phyloP scores from a whole-genome alignment of 139 green algal species.

The Chlamydomonas sp. region DNA sequence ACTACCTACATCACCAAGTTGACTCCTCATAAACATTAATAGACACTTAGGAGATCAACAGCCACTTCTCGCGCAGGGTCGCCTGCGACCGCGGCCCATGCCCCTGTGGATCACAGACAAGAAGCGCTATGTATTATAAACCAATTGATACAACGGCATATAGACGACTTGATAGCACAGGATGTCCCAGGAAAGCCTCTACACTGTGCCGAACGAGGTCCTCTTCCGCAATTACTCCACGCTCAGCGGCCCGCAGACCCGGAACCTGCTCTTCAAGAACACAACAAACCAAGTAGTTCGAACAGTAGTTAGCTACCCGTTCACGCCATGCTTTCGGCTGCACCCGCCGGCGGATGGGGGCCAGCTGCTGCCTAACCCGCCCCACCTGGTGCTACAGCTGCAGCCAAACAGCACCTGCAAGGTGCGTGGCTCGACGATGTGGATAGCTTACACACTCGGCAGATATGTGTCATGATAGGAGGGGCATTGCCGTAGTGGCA shows the following conservation, averaged over 20 bases:
- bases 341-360: not conserved
- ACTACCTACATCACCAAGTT: too few relatives aligned
- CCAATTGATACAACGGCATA: too few relatives aligned
- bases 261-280: slow-evolving; percentile 26
- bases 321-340: slow-evolving; percentile 23
- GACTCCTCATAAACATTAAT: too few relatives aligned
- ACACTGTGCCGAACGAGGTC: slow-evolving; percentile 4
- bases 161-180: too few relatives aligned
- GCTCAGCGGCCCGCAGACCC: not conserved
- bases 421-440: not conserved
- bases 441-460: too few relatives aligned
- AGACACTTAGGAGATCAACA: too few relatives aligned
- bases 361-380: slow-evolving; percentile 1
- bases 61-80: too few relatives aligned
- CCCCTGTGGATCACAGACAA: too few relatives aligned
- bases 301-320: slow-evolving; percentile 12
- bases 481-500: too few relatives aligned
- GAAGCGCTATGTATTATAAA: too few relatives aligned
- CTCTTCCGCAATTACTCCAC: slow-evolving; percentile 15
- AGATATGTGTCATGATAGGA: too few relatives aligned
- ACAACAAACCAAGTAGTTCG: not conserved
- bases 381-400: slow-evolving; percentile 9
- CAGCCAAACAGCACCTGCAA: slow-evolving; percentile 24
- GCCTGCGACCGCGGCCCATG: too few relatives aligned
- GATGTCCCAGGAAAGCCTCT: not conserved